Evolutionary conservation across 768 basidiomycete species (phyloP).

Genomic region (Mycena galericulata): DNA sequence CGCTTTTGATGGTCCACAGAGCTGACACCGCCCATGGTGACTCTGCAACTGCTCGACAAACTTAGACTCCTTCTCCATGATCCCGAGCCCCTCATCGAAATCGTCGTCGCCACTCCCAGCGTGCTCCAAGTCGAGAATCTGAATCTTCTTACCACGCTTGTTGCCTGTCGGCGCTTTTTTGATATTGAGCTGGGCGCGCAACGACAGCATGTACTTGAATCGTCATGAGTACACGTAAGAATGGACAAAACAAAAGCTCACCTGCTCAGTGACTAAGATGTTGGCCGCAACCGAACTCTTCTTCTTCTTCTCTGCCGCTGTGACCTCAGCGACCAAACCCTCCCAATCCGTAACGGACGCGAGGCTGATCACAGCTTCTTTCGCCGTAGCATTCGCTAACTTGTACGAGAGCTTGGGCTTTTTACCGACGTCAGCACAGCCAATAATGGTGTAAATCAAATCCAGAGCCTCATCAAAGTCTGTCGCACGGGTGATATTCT

Average conservation of each 20-base stretch:
- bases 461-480: slow-evolving; percentile 7
- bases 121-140: slow-evolving; percentile 18
- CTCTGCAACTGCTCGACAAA: background rate
- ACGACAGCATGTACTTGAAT: slow-evolving; percentile 1
- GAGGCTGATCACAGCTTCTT: background rate
- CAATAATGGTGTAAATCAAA: background rate
- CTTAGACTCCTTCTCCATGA: slow-evolving; percentile 3
- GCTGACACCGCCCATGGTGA: background rate
- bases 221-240: background rate
- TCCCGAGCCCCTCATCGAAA: slow-evolving; percentile 9
- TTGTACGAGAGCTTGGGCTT: slow-evolving; percentile 7
- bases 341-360: background rate
- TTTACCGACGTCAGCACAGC: background rate
- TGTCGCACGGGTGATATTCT: background rate
- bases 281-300: background rate
- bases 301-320: slow-evolving; percentile 4
- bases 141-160: background rate
- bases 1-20: slow-evolving; percentile 12
- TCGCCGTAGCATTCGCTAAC: background rate
- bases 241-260: background rate
- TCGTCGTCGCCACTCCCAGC: slow-evolving; percentile 10
- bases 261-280: slow-evolving; percentile 8
- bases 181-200: background rate
- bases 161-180: background rate
- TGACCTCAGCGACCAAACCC: slow-evolving; percentile 3